A percentile compares a stretch with the other conserved stretches of the same genome.
These are phyloP conservation scores for Schizophyllum amplum DNA, from an alignment of 1,284 basidiomycete species.

Conservation along the genomic window DNA sequence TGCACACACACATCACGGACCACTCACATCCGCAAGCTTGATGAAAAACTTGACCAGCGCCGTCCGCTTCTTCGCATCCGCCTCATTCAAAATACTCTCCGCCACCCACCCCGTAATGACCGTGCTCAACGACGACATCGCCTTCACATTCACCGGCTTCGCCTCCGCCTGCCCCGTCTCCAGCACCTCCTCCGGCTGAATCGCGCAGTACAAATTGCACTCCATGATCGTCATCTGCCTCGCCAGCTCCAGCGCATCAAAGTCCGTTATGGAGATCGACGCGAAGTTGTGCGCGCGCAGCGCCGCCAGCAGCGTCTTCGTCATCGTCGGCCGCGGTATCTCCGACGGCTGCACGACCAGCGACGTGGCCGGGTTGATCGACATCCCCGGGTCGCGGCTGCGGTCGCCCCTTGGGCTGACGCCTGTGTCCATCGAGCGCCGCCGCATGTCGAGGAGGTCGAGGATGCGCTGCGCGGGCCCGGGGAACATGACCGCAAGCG, in stretches of 20 bases:
- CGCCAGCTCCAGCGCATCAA: constrained; percentile 88
- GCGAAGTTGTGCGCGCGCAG: constrained; percentile 53
- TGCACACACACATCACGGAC: constrained; percentile 3
- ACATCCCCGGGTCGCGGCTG: constrained; percentile 59
- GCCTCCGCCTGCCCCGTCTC: constrained; percentile 68
- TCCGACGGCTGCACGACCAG: constrained; percentile 38
- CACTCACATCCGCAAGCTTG: constrained; percentile 86
- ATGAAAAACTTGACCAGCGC: constrained; percentile 90
- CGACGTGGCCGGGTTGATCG: constrained; percentile 49
- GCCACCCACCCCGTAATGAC: constrained; percentile 94
- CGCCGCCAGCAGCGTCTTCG: constrained; percentile 65
- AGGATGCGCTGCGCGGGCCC: constrained; percentile 65
- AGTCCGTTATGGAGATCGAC: constrained; percentile 74
- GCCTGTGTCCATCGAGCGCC: constrained; percentile 33
- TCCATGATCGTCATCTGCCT: constrained; percentile 96
- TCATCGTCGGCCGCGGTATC: constrained; percentile 77
- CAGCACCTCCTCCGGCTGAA: constrained; percentile 84
- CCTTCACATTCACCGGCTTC: constrained; percentile 63
- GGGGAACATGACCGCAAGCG: constrained; percentile 56
- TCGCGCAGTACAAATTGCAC: constrained; percentile 77
- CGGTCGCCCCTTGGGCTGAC: constrained; percentile 54
- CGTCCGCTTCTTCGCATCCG: constrained; percentile 84
- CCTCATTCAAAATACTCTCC: constrained; percentile 86
- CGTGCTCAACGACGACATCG: constrained; percentile 85
- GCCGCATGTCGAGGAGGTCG: constrained; percentile 56